Evolutionary conservation across 306 rosid species (phyloP).

Genomic region (Glycyrrhiza uralensis): DNA sequence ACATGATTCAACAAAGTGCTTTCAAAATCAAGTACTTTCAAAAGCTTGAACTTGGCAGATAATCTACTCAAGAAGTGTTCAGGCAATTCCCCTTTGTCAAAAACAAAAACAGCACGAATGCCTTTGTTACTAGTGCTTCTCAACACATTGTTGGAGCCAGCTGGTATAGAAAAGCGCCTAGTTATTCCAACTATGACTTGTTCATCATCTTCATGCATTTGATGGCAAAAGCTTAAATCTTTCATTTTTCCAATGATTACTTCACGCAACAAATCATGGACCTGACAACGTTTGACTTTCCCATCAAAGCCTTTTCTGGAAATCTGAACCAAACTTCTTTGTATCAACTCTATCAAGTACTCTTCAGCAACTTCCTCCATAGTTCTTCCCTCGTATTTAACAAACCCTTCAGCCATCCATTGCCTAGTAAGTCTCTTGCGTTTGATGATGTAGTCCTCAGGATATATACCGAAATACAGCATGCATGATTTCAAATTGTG

Average conservation of each 20-base stretch:
- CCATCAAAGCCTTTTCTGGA: not conserved
- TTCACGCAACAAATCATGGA: conserved; percentile 26
- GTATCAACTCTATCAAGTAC: conserved; percentile 24
- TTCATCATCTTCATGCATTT: not conserved
- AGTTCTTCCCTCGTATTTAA: not conserved
- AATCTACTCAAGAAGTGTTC: not conserved
- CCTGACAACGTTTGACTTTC: conserved; percentile 13
- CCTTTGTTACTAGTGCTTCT: not conserved
- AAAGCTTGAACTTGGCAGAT: not conserved
- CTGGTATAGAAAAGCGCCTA: conserved; percentile 6
- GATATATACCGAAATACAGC: conserved; percentile 34
- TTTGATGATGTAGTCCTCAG: conserved; percentile 24
- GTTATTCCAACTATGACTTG: not conserved
- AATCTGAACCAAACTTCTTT: conserved; percentile 33
- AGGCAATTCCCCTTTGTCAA: not conserved
- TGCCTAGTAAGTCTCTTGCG: conserved; percentile 14
- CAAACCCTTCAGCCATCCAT: conserved; percentile 42
- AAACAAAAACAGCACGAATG: conserved; percentile 6
- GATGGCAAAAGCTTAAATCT: conserved; percentile 1
- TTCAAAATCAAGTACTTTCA: conserved; percentile 22
- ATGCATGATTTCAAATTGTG: conserved; percentile 23
- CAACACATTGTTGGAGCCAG: not conserved
- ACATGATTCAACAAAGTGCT: not conserved
- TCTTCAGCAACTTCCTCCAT: conserved; percentile 27
- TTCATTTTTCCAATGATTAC: conserved; percentile 20